These are phyloP conservation scores for Pharus latifolius DNA, from an alignment of 176 grass and related monocot genomes.

Conservation along the genomic window DNA sequence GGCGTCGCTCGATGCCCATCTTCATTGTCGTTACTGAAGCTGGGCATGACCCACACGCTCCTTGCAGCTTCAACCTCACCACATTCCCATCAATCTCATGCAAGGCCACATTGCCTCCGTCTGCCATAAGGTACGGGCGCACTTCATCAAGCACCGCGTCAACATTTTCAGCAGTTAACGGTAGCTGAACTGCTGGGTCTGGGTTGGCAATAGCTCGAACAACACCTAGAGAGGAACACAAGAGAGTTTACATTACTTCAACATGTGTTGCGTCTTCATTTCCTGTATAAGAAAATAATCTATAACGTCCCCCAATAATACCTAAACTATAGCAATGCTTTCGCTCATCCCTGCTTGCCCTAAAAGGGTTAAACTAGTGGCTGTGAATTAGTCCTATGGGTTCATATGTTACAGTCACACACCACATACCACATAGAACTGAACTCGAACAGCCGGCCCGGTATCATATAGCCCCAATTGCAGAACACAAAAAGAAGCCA, in stretches of 20 bases:
- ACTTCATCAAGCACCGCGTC: constrained; percentile 91
- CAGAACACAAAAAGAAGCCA: background rate
- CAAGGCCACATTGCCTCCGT: constrained; percentile 83
- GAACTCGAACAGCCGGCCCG: background rate
- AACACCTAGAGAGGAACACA: constrained; percentile 26
- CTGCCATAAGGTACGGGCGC: constrained; percentile 89
- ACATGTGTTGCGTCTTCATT: background rate
- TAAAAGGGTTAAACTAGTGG: background rate
- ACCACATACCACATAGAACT: background rate
- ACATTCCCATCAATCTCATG: constrained; percentile 89
- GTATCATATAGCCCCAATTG: background rate
- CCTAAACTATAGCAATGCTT: background rate
- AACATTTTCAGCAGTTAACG: constrained; percentile 86
- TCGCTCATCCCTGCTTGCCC: background rate
- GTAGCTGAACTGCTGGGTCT: constrained; percentile 43
- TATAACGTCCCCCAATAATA: background rate
- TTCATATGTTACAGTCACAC: background rate
- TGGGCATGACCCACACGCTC: constrained; percentile 92
- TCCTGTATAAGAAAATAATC: background rate
- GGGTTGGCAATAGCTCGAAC: constrained; percentile 63
- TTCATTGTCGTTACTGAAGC: constrained; percentile 90
- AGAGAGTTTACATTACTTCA: background rate
- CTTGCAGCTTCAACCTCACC: constrained; percentile 80
- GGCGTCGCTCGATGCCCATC: constrained; percentile 78
- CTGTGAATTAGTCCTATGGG: background rate